Base-by-base conservation (phyloP, 371 early-diverging fungal genomes). In the Mortierella sp. region DNA sequence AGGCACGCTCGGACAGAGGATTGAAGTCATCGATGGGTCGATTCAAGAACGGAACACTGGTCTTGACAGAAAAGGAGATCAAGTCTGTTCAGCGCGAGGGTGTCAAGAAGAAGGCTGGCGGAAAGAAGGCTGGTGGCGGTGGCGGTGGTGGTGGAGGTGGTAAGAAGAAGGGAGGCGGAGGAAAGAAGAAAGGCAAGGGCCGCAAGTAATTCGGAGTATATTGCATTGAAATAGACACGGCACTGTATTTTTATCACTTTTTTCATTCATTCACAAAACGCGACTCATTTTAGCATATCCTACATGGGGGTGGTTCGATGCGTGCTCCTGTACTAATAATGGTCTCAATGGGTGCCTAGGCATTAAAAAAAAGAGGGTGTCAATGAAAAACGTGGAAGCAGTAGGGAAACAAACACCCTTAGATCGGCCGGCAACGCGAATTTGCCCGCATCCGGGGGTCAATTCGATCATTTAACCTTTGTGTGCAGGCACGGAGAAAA, bases 21-120 rank as follows among this genome's bases (percentile, higher is more conserved):
- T 68, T 84, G 45, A 84, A 84, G 85, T 58, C 81, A 6, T 84
- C 85, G 0, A 81, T 84, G 81, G 85, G 85, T 48, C 85, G 81
- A 47, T 84, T 84, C 79, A 84, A 84, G 85, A 80, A 80, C 52
- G 85, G 85, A 55, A 74, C 73, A 31, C 71, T 84, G 74, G 76
- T 72, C 3, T 21, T 84, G 57, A 74, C 74, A 0, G 81, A 84
- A 57, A 78, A 74, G 74, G 85, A 84, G 73, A 84, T 84, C 79
- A 81, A 79, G 55, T 76, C 85, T 58, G 85, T 84, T 5, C 85
- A 84, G 55, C 75, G 85, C 24, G 85, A 84, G 60, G 81, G 81
- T 9, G 75, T 76, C 76, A 80, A 78, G 72, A 80, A 80, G 70
- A 81, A 77, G 70, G 9, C 80, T 6, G 38, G 74, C 21, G 80